Evolutionary conservation across 495 filamentous ascomycete genomes (phyloP).

Genomic region (Diplogelasinospora grovesii): DNA sequence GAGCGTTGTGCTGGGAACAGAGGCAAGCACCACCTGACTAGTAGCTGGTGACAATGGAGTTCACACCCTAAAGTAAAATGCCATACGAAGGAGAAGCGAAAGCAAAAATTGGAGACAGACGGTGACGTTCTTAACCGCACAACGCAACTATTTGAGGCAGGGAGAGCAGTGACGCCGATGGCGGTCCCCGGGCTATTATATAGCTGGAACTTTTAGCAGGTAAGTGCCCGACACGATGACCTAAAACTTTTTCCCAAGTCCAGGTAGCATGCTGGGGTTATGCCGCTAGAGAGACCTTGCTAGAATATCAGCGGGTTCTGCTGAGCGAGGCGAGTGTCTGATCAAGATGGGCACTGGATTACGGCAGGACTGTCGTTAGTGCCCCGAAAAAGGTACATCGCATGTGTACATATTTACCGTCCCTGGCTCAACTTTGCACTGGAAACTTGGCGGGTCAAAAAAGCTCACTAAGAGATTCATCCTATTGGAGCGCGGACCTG

Average conservation of each 20-base stretch:
- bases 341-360: too few relatives aligned
- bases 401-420: background rate
- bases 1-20: background rate
- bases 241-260: slow-evolving; percentile 24
- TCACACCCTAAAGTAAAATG: slow-evolving; percentile 11
- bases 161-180: slow-evolving; percentile 14
- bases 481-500: slow-evolving; percentile 21
- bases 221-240: slow-evolving; percentile 23
- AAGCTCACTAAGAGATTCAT: slow-evolving; percentile 18
- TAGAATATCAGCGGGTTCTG: slow-evolving; percentile 8
- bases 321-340: slow-evolving; percentile 3
- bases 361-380: background rate
- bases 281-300: slow-evolving; percentile 4
- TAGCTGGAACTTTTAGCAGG: slow-evolving; percentile 15
- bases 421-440: background rate
- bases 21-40: slow-evolving; percentile 7
- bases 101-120: background rate
- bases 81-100: slow-evolving; percentile 4
- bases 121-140: slow-evolving; percentile 10
- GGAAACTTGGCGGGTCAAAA: slow-evolving; percentile 16
- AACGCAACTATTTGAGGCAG: slow-evolving; percentile 7
- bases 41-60: slow-evolving; percentile 1
- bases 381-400: background rate
- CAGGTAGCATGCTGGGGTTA: slow-evolving; percentile 17
- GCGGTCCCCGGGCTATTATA: slow-evolving; percentile 22